A percentile compares a stretch with the other conserved stretches of the same genome.
phyloP scores from a whole-genome alignment of 805 yeast genomes.

The Pichia nakasei region DNA sequence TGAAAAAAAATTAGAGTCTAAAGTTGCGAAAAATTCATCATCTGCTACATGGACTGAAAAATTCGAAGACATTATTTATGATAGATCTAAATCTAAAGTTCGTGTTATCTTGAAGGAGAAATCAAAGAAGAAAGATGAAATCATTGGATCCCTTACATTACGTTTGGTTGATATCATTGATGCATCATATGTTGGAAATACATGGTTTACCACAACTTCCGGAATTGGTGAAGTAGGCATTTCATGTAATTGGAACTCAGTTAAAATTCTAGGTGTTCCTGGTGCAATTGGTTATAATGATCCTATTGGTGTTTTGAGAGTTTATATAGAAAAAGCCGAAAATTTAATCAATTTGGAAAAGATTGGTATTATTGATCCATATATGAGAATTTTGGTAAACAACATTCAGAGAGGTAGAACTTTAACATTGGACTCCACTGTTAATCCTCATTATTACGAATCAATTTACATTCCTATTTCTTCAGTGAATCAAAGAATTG shows the following conservation, averaged over 20 bases:
- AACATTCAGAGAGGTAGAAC: slow-evolving; percentile 76
- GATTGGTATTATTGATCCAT: slow-evolving; percentile 90
- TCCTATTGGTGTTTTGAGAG: slow-evolving; percentile 87
- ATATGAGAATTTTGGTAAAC: slow-evolving; percentile 69
- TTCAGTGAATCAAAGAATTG: slow-evolving; percentile 71
- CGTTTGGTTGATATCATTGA: slow-evolving; percentile 61
- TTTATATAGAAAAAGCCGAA: slow-evolving; percentile 60
- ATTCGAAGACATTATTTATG: slow-evolving; percentile 55
- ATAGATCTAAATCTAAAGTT: slow-evolving; percentile 60
- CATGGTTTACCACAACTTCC: slow-evolving; percentile 64
- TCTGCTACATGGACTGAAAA: slow-evolving; percentile 58
- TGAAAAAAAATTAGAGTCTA: slow-evolving; percentile 49
- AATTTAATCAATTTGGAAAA: slow-evolving; percentile 78
- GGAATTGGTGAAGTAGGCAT: slow-evolving; percentile 69
- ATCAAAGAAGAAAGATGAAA: slow-evolving; percentile 39
- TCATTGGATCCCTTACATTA: slow-evolving; percentile 51
- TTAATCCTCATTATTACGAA: slow-evolving; percentile 82
- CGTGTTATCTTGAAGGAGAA: slow-evolving; percentile 60
- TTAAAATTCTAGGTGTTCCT: slow-evolving; percentile 53
- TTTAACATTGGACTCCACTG: slow-evolving; percentile 50
- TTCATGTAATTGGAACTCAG: slow-evolving; percentile 79
- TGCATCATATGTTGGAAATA: slow-evolving; percentile 66
- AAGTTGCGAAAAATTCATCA: slow-evolving; percentile 49
- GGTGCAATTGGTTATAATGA: slow-evolving; percentile 81
- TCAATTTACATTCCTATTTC: slow-evolving; percentile 74